A percentile compares a stretch with the other conserved stretches of the same genome.
These are phyloP conservation scores for Naganishia vaughanmartiniae DNA, from an alignment of 768 basidiomycete species.

Conservation along the genomic window DNA sequence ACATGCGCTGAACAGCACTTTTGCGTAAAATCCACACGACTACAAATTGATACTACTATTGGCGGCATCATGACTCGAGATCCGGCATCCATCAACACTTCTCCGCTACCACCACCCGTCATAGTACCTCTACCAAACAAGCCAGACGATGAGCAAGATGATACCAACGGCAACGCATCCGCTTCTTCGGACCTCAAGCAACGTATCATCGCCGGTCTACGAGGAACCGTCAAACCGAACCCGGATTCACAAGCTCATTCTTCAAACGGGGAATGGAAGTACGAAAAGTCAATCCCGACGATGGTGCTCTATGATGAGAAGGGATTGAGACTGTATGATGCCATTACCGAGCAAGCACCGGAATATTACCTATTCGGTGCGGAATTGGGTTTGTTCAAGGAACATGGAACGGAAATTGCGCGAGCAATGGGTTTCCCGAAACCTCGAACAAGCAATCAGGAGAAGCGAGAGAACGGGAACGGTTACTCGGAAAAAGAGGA, in stretches of 20 bases:
- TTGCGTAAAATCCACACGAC: background rate
- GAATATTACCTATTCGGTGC: constrained; percentile 83
- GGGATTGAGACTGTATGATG: constrained; percentile 62
- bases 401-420: constrained; percentile 71
- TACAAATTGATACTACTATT: background rate
- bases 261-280: constrained; percentile 39
- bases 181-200: constrained; percentile 11
- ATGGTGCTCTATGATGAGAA: constrained; percentile 80
- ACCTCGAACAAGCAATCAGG: constrained; percentile 6
- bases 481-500: constrained; percentile 24
- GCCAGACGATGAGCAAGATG: background rate
- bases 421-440: constrained; percentile 63
- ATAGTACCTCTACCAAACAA: constrained; percentile 8
- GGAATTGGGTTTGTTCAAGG: constrained; percentile 79
- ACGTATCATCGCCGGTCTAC: constrained; percentile 18
- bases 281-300: constrained; percentile 69
- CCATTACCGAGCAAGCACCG: constrained; percentile 47
- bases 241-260: background rate
- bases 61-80: constrained; percentile 1
- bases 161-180: background rate
- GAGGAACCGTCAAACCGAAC: constrained; percentile 7
- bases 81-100: background rate
- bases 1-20: background rate
- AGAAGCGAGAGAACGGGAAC: constrained; percentile 32
- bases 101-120: background rate